Evolutionary conservation across 257 asterid species (phyloP).

Genomic region (Cruciata laevipes): DNA sequence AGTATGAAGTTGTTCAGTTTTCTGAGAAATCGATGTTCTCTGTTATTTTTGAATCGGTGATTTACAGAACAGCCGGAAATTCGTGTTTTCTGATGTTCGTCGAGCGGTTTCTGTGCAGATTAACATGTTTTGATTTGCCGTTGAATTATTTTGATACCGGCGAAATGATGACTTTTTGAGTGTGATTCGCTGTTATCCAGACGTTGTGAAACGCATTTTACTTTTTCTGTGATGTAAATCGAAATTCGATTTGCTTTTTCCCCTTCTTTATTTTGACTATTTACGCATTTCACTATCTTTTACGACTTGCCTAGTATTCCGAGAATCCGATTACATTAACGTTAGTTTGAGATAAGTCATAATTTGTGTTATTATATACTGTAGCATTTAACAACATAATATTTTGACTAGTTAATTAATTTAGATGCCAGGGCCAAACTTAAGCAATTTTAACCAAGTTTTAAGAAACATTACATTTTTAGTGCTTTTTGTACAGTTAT

Average conservation of each 20-base stretch:
- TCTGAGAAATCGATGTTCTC: background rate
- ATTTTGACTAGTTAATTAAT: no score
- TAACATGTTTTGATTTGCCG: background rate
- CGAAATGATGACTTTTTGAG: constrained; percentile 2
- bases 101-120: background rate
- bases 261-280: background rate
- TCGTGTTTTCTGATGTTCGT: background rate
- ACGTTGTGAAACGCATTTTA: background rate
- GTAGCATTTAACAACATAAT: no score
- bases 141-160: background rate
- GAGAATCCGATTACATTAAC: background rate
- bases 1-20: background rate
- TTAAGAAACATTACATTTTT: background rate
- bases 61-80: background rate
- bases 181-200: constrained; percentile 8
- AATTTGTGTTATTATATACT: no score
- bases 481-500: background rate
- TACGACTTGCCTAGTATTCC: background rate
- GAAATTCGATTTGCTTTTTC: background rate
- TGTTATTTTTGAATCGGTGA: background rate
- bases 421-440: no score
- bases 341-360: no score
- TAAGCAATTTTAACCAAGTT: no score
- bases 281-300: background rate
- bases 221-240: background rate